Evolutionary conservation across 1,284 basidiomycete genomes (phyloP).

Genomic region (Earliella scabrosa): DNA sequence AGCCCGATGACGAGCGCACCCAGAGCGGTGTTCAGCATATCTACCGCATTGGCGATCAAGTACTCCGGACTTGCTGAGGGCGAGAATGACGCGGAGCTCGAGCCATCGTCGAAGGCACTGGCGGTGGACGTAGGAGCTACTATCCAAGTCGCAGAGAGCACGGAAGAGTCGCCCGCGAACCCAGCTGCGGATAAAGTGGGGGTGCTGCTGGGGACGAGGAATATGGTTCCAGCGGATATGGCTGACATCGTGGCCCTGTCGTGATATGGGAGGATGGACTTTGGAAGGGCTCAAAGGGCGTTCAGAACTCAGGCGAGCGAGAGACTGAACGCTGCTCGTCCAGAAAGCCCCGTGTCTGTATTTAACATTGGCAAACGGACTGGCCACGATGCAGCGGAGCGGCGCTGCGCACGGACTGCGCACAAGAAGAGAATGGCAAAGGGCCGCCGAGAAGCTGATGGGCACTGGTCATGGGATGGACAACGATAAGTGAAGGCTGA

Average conservation of each 20-base stretch:
- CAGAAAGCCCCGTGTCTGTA: no score
- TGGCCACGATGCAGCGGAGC: no score
- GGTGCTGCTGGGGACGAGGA: no score
- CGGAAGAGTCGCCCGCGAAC: no score
- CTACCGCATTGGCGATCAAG: neutral
- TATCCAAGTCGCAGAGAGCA: no score
- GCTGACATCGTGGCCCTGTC: no score
- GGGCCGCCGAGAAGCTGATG: neutral
- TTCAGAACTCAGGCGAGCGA: neutral
- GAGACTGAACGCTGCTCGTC: neutral
- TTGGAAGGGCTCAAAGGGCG: neutral
- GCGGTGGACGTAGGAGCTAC: no score
- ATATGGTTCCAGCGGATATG: no score
- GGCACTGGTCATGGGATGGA: neutral
- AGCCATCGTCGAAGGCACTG: neutral
- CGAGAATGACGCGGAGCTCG: neutral
- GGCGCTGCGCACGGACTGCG: neutral
- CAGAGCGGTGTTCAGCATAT: slow-evolving; percentile 4
- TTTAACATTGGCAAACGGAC: no score
- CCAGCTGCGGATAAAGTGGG: no score
- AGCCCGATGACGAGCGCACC: slow-evolving; percentile 15
- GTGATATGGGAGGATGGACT: neutral
- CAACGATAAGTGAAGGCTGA: no score
- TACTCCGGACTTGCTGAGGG: neutral
- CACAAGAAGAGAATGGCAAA: neutral